phyloP scores from a whole-genome alignment of 1,284 basidiomycete genomes.

The Trametes versicolor region DNA sequence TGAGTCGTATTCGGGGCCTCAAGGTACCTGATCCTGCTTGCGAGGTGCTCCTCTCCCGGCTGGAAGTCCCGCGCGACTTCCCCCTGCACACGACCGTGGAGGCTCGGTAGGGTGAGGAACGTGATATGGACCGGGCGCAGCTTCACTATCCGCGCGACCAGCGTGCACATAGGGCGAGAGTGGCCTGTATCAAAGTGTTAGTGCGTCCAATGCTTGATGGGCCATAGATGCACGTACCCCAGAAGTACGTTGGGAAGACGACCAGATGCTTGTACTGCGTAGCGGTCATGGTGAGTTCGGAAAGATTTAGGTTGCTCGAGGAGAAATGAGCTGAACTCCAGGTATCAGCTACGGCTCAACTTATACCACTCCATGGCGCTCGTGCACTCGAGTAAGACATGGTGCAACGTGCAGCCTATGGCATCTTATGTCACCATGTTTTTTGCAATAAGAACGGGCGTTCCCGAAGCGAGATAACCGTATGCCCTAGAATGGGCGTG shows the following conservation, averaged over 20 bases:
- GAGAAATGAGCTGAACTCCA: not conserved
- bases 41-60: constrained; percentile 12
- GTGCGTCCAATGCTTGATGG: constrained; percentile 60
- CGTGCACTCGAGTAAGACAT: not conserved
- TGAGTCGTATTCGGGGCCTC: not conserved
- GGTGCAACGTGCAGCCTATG: not conserved
- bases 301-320: too few relatives aligned
- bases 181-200: not conserved
- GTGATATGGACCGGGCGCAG: constrained; percentile 19
- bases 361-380: not conserved
- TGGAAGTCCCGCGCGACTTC: constrained; percentile 25
- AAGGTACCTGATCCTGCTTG: not conserved
- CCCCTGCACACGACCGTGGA: constrained; percentile 7
- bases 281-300: not conserved
- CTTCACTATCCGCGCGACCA: constrained; percentile 20
- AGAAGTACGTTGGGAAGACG: constrained; percentile 28
- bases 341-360: not conserved
- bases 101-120: constrained; percentile 7
- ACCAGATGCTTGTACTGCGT: constrained; percentile 5
- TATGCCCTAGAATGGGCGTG: not conserved
- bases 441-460: not conserved
- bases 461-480: not conserved
- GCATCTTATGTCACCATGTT: not conserved
- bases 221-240: constrained; percentile 37
- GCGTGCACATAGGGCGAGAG: constrained; percentile 11